Percentiles rank a stretch among this genome's conserved stretches.
Conservation (phyloP, 257 asterid species). For the Cinchona pubescens region DNA sequence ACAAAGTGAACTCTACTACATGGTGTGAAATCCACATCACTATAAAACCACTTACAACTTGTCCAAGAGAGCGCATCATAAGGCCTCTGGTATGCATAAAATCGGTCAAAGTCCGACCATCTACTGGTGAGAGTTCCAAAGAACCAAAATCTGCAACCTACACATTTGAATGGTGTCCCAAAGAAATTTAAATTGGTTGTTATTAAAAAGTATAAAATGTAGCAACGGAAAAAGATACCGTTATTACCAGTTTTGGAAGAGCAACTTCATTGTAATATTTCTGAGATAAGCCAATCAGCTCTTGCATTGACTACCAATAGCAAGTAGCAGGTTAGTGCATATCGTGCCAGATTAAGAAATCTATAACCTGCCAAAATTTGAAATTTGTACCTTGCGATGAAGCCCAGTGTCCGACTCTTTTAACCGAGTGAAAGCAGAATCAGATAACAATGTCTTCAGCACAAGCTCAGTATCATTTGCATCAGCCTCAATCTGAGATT, state of each 20-base stretch:
- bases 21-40: slow-evolving; percentile 15
- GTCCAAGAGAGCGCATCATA: slow-evolving; percentile 97
- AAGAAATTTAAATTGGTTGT: slow-evolving; percentile 15
- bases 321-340: slow-evolving; percentile 32
- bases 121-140: slow-evolving; percentile 96
- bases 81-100: slow-evolving; percentile 99
- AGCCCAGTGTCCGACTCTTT: slow-evolving; percentile 91
- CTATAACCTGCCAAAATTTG: slow-evolving; percentile 3
- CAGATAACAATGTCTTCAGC: slow-evolving; percentile 60
- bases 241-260: slow-evolving; percentile 85
- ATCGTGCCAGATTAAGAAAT: slow-evolving; percentile 12
- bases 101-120: slow-evolving; percentile 95
- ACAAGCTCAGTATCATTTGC: slow-evolving; percentile 56
- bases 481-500: slow-evolving; percentile 47
- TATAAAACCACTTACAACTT: slow-evolving; percentile 63
- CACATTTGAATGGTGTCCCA: slow-evolving; percentile 26
- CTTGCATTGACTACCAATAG: slow-evolving; percentile 67
- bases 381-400: slow-evolving; percentile 64
- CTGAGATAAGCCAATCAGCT: slow-evolving; percentile 62
- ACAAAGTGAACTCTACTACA: slow-evolving; percentile 5
- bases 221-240: not conserved
- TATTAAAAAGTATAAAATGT: not conserved
- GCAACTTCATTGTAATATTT: slow-evolving; percentile 85
- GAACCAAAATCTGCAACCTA: slow-evolving; percentile 99
- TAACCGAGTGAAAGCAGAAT: slow-evolving; percentile 64